Base-by-base conservation (phyloP, 1,284 basidiomycete species). In the Cryptococcus jaspeensis region DNA sequence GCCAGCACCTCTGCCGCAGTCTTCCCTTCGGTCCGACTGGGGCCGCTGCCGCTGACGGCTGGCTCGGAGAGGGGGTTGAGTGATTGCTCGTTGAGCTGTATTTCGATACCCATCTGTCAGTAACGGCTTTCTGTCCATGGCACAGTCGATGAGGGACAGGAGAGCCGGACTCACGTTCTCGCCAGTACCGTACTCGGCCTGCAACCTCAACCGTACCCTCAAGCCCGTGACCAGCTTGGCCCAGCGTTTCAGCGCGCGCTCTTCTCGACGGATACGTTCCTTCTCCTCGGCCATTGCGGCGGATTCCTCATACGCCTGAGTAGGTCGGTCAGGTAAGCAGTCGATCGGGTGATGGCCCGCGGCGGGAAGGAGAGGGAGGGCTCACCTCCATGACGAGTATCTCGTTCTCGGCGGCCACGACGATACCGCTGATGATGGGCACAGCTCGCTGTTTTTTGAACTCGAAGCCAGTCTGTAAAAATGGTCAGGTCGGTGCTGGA, bases 191-290 rank as follows among this genome's bases (percentile, higher is more conserved):
- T 97, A 98, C 71, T 95, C 86, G 50, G 85, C 85, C 66, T 88
- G 85, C 36, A 98, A 80, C 38, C 92, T 83, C 69, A 88, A 82
- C 9, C 91, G 84, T 56, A 98, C 90, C 25, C 89, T 84, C 46
- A 98, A 81, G 1, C 93, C 94, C 40, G 92, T 89, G 28, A 98
- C 83, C 35, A 99, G 83, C 64, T 87, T 87, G 45, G 82, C 84
- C 96, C 96, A 99, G 43, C 88, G 84, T 76, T 93, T 94, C 64
- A 96, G 78, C 1, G 88, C 88, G 23, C 86, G 84, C 53, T 93
- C 91, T 65, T 90, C 84, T 56, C 83, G 83, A 75, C 92, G 94
- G 1, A 80, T 81, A 37, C 83, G 82, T 56, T 89, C 88, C 68
- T 87, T 90, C 74, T 90, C 84, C 61, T 88, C 86, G 1, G 87